Evolutionary conservation across 108 stramenopile species (phyloP).

Genomic region (Pseudonitzschia multiseries): DNA sequence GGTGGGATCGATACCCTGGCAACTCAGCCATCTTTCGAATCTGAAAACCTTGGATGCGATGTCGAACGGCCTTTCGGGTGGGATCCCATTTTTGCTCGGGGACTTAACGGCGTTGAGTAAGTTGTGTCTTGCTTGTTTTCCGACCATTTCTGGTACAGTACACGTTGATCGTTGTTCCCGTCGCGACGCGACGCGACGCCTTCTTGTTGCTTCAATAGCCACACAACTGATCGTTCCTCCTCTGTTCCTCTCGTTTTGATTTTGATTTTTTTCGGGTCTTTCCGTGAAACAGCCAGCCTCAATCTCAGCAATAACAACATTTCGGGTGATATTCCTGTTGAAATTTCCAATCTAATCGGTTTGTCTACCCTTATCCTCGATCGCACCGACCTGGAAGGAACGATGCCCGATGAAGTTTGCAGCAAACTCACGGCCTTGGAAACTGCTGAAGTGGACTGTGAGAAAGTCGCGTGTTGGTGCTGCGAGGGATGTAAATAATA

Average conservation of each 20-base stretch:
- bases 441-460: conserved; percentile 1
- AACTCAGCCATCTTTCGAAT: conserved; percentile 1
- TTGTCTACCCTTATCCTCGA: background rate
- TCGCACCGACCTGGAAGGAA: conserved; percentile 2
- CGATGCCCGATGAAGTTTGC: background rate
- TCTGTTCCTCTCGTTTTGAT: background rate
- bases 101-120: conserved; percentile 4
- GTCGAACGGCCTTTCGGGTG: conserved; percentile 3
- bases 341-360: background rate
- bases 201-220: background rate
- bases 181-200: too few relatives aligned
- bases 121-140: background rate
- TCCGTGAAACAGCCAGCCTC: conserved; percentile 1
- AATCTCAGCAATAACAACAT: conserved; percentile 11
- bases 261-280: background rate
- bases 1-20: conserved; percentile 8
- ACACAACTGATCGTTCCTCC: background rate
- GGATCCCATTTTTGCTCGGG: background rate
- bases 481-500: background rate
- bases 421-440: background rate
- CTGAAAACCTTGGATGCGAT: background rate
- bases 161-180: too few relatives aligned
- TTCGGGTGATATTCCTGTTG: conserved; percentile 11
- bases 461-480: conserved; percentile 6
- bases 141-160: background rate